Percentiles rank a stretch among this genome's conserved stretches.
These are phyloP conservation scores for Deinandra increscens DNA, from an alignment of 129 eudicot species.

Conservation along the genomic window DNA sequence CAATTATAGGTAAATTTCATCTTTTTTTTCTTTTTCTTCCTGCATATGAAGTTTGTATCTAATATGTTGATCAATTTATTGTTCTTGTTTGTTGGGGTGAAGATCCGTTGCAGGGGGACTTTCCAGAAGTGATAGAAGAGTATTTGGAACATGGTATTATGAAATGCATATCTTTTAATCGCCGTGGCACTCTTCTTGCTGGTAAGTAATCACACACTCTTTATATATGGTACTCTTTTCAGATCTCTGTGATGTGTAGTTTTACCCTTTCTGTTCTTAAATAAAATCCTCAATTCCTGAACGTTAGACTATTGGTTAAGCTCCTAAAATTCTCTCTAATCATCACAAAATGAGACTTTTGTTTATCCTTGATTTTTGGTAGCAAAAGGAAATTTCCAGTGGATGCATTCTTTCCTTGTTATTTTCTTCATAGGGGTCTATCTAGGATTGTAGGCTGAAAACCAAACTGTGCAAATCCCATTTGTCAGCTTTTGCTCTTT, in stretches of 20 bases:
- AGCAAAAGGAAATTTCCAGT: background rate
- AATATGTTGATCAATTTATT: slow-evolving; percentile 11
- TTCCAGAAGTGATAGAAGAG: slow-evolving; percentile 97
- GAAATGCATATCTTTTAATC: slow-evolving; percentile 95
- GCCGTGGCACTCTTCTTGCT: slow-evolving; percentile 96
- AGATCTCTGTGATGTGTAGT: background rate
- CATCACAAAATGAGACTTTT: background rate
- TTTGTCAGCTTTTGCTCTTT: background rate
- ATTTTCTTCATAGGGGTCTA: background rate
- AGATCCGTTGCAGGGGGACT: slow-evolving; percentile 99
- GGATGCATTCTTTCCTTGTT: background rate
- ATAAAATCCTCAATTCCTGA: background rate
- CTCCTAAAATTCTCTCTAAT: background rate
- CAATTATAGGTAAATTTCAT: slow-evolving; percentile 49
- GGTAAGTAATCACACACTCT: slow-evolving; percentile 41
- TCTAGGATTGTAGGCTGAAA: background rate
- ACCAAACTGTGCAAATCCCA: background rate
- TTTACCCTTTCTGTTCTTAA: background rate
- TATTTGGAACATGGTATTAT: slow-evolving; percentile 84
- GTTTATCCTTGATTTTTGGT: background rate
- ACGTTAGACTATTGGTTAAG: background rate
- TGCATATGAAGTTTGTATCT: background rate
- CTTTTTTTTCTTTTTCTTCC: background rate
- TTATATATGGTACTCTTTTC: background rate
- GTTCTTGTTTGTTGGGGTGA: slow-evolving; percentile 27